Base-by-base conservation (phyloP, 768 basidiomycete genomes). In the Tremella fuciformis region DNA sequence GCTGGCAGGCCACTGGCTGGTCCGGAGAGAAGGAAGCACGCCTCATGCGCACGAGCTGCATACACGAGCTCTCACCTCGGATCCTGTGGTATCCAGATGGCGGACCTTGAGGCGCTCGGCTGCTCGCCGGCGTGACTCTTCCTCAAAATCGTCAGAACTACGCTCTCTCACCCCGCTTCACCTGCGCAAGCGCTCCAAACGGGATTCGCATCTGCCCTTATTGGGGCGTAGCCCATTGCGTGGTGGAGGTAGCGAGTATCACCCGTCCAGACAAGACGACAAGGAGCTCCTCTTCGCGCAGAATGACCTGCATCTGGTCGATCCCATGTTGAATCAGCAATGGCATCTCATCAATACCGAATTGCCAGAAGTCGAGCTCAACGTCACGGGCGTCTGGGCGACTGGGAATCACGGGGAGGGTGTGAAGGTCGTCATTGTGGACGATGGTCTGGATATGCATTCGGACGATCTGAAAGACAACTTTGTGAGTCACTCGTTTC, bases 341-440 rank as follows among this genome's bases (percentile, higher is more conserved):
- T 98, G 96, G 96, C 94, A 97, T 79, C 80, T 97, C 21, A 83
- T 96, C 60, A 98, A 99, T 78, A 85, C 88, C 59, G 83, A 89
- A 34, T 84, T 81, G 64, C 88, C 86, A 3, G 83, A 88, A 68
- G 75, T 79, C 54, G 78, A 78, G 66, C 88, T 99, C 86, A 98
- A 99, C 69, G 88, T 91, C n/a, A 88, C 91, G 0, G 82, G 84
- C 11, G 80, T 96, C 0, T 99, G 96, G 96, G 88, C 88, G 26
- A 83, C 87, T 79, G 93, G 91, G 2, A 82, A 92, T 63, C 91
- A 87, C 0, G 96, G 96, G 0, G 81, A 85, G 66, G 93, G 90
- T 7, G 80, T 97, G 25, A 86, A 89, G 41, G 83, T 89, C 2
- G 90, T 91, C 9, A 80, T 99, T 46, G 86, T 99, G 21, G 96